Base-by-base conservation (phyloP, 805 yeast genomes). In the Grigorovia yakushimaensis region DNA sequence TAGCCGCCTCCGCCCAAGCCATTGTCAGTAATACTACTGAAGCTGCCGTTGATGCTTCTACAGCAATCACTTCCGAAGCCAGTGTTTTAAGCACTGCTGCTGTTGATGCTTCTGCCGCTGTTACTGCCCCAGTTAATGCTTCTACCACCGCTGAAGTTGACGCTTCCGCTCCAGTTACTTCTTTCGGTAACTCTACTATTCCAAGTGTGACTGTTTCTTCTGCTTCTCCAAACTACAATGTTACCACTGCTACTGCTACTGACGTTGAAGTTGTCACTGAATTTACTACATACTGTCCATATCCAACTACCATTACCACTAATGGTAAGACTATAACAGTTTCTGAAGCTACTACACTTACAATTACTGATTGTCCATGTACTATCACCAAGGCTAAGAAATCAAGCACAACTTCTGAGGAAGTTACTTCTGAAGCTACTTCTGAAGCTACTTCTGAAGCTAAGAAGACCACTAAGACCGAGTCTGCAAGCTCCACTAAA, bases 211-310 rank as follows among this genome's bases (percentile, higher is more conserved):
- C 46, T 11, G 46, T 33, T 4, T 18, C n/a, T 2, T 10, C 9
- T 27, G 9, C 33, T 27, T 27, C 33, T 27, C 33, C 33, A 27
- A 27, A 27, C 33, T 27, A 5, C 33, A 27, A 27, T 15, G 33
- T 27, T 27, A 27, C 40, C 21, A 19, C 43, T 18, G 24, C 33
- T 23, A 22, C 13, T 21, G 24, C 39, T 42, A 49, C 62, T 43
- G 57, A 51, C 30, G 56, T 54, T 38, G 60, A 54, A 54, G 81
- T 79, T 53, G 86, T 82, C 62, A 79, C 86, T 60, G 82, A 72
- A 61, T 76, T 72, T 77, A 79, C 84, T 70, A 84, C 94, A 59
- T 84, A 81, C 83, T 85, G 94, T 71, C 94, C 95, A 66, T 71
- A 62, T 53, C 69, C 94, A 45, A 86, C 95, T 58, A 69, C 75